phyloP scores from a whole-genome alignment of 2,329 filamentous ascomycete genomes.

The Claviceps quebecensis region DNA sequence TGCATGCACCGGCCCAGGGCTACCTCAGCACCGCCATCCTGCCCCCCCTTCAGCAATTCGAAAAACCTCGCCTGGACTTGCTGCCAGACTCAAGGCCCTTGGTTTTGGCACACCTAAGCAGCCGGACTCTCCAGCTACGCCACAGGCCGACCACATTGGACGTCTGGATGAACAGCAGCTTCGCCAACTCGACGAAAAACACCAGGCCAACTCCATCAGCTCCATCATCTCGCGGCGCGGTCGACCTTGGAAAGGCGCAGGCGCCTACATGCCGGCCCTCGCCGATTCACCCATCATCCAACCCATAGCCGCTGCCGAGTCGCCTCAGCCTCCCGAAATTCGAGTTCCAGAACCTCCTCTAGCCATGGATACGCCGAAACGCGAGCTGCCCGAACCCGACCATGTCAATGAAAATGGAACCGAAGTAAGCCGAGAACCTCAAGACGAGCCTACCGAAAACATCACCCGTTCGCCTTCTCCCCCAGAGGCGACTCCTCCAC shows the following conservation, averaged over 20 bases:
- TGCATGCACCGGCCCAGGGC: conserved; percentile 7
- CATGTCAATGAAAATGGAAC: conserved; percentile 54
- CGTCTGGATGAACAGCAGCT: conserved; percentile 59
- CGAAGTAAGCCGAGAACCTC: conserved; percentile 44
- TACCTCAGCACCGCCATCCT: conserved; percentile 11
- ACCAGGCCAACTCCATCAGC: conserved; percentile 39
- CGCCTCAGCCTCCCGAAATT: conserved; percentile 36
- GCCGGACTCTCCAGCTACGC: conserved; percentile 13
- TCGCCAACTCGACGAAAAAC: conserved; percentile 48
- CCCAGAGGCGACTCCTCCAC: conserved; percentile 19
- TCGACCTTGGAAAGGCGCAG: conserved; percentile 57
- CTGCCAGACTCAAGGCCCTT: conserved; percentile 50
- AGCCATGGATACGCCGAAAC: conserved; percentile 61
- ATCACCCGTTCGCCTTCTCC: conserved; percentile 26
- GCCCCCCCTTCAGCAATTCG: conserved; percentile 24
- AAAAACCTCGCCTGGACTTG: conserved; percentile 50
- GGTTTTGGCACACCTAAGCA: conserved; percentile 39
- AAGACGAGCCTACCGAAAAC: conserved; percentile 43
- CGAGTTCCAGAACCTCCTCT: conserved; percentile 33
- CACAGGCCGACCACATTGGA: conserved; percentile 38
- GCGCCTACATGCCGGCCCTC: conserved; percentile 21
- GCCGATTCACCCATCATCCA: conserved; percentile 11
- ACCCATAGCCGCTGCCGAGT: conserved; percentile 15
- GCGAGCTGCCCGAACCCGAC: conserved; percentile 60
- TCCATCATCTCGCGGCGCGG: conserved; percentile 48